phyloP scores from a whole-genome alignment of 2,329 filamentous ascomycete species.

The Taxawa tesnikishii region DNA sequence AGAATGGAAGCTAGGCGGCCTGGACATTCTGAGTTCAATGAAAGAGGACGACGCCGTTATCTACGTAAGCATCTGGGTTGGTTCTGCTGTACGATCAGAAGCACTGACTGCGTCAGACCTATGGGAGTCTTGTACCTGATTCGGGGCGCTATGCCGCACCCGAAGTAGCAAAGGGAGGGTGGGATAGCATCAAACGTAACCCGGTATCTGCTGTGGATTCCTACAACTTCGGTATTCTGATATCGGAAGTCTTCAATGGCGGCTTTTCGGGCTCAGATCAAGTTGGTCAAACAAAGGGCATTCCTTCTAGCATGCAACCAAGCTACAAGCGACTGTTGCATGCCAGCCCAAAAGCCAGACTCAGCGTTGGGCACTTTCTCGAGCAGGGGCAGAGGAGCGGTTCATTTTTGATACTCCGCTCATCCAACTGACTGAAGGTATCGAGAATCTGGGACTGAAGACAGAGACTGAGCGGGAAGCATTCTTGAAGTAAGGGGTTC shows the following conservation, averaged over 20 bases:
- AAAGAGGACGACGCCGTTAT: slow-evolving; percentile 93
- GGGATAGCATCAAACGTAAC: slow-evolving; percentile 77
- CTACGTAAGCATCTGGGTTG: slow-evolving; percentile 43
- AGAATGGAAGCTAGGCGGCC: slow-evolving; percentile 93
- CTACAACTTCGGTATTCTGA: slow-evolving; percentile 70
- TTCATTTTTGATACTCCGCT: slow-evolving; percentile 88
- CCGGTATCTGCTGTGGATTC: slow-evolving; percentile 75
- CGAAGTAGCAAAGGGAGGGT: slow-evolving; percentile 75
- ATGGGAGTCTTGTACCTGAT: slow-evolving; percentile 78
- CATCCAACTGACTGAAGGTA: slow-evolving; percentile 83
- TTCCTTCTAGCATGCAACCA: slow-evolving; percentile 79
- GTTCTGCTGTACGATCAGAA: background rate
- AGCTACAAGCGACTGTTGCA: slow-evolving; percentile 85
- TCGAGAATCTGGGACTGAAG: slow-evolving; percentile 87
- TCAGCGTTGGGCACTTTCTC: slow-evolving; percentile 74
- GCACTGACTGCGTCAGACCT: slow-evolving; percentile 45
- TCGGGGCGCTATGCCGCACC: slow-evolving; percentile 74
- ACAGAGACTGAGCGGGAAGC: slow-evolving; percentile 69
- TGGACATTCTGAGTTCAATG: slow-evolving; percentile 86
- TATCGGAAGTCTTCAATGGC: slow-evolving; percentile 89
- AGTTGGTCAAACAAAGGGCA: slow-evolving; percentile 70
- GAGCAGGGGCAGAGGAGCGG: slow-evolving; percentile 75
- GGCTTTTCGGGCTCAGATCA: slow-evolving; percentile 66
- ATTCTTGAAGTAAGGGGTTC: slow-evolving; percentile 53
- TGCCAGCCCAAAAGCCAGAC: slow-evolving; percentile 74